A percentile compares a stretch with the other conserved stretches of the same genome.
Conservation (phyloP, 2,329 filamentous ascomycete genomes). For the Penicillium frequentans region DNA sequence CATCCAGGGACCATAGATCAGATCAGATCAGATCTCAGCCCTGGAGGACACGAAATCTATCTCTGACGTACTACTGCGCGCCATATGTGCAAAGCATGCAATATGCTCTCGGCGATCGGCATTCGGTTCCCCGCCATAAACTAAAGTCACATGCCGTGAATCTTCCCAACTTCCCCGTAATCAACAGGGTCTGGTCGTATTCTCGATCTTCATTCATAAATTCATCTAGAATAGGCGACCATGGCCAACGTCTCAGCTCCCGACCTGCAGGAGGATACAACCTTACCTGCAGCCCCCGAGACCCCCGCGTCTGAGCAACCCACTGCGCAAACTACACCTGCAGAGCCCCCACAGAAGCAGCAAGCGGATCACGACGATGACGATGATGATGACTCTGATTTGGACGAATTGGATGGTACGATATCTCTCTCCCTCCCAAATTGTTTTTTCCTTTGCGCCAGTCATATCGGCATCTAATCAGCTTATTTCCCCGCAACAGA, state of each 20-base stretch:
- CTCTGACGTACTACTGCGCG: neutral
- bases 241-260: constrained; percentile 1
- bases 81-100: neutral
- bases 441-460: neutral
- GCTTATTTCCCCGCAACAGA: constrained; percentile 54
- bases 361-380: constrained; percentile 42
- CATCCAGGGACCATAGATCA: neutral
- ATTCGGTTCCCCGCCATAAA: constrained; percentile 28
- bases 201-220: neutral
- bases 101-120: constrained; percentile 27
- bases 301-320: neutral
- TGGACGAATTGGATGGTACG: constrained; percentile 87
- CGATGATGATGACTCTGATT: constrained; percentile 85
- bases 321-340: neutral
- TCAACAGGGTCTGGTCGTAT: neutral
- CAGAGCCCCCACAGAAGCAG: constrained; percentile 1
- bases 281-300: constrained; percentile 1
- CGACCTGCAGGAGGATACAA: neutral
- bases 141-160: constrained; percentile 25
- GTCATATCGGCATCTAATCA: neutral
- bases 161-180: neutral
- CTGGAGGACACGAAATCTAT: neutral
- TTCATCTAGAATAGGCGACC: neutral
- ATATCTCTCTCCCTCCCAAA: neutral
- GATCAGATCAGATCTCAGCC: neutral